Evolutionary conservation across 1,284 basidiomycete species (phyloP).

Genomic region (Taiwanofungus camphoratus): DNA sequence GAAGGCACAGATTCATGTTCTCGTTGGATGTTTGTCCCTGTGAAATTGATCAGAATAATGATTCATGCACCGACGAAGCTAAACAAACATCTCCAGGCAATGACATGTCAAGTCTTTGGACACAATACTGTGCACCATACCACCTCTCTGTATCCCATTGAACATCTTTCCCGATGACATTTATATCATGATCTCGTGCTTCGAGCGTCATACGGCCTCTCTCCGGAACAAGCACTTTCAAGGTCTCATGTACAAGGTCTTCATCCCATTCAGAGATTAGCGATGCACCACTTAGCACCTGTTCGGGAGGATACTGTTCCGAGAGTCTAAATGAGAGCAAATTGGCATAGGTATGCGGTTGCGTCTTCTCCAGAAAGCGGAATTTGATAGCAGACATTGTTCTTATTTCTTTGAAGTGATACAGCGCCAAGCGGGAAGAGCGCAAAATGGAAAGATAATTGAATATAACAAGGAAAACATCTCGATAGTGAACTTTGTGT

Average conservation of each 20-base stretch:
- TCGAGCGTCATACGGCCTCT: conserved; percentile 41
- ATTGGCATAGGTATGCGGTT: conserved; percentile 22
- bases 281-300: conserved; percentile 16
- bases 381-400: conserved; percentile 53
- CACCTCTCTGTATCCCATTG: conserved; percentile 42
- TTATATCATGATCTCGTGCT: conserved; percentile 30
- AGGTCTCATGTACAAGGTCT: conserved; percentile 10
- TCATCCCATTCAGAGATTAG: conserved; percentile 22
- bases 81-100: conserved; percentile 37
- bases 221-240: conserved; percentile 26
- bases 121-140: conserved; percentile 50
- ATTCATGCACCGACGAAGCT: neutral
- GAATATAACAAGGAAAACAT: conserved; percentile 50
- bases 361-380: conserved; percentile 52
- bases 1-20: conserved; percentile 19
- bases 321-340: conserved; percentile 16
- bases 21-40: conserved; percentile 23
- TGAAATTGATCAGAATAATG: conserved; percentile 27
- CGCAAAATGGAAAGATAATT: conserved; percentile 55
- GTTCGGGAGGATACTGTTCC: conserved; percentile 19
- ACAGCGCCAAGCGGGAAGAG: conserved; percentile 36
- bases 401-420: conserved; percentile 52
- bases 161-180: conserved; percentile 31
- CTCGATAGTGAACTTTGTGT: conserved; percentile 47
- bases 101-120: conserved; percentile 34